Percentiles rank a stretch among this genome's conserved stretches.
These are phyloP conservation scores for Glutinoglossum americanum DNA, from an alignment of 495 filamentous ascomycete genomes.

Conservation along the genomic window DNA sequence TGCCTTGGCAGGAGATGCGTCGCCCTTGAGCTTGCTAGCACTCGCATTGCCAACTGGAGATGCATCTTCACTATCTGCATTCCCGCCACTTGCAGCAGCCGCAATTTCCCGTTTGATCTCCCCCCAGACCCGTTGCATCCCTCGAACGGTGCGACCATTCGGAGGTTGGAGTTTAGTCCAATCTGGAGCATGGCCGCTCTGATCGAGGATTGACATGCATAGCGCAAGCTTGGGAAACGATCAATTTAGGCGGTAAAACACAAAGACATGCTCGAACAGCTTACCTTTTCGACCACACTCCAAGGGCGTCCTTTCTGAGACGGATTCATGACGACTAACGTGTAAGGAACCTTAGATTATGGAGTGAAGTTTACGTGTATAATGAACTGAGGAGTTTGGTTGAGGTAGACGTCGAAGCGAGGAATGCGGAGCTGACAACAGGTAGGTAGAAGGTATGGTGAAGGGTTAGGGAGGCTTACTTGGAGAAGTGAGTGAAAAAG, in stretches of 20 bases:
- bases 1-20: not conserved
- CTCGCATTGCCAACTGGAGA: not conserved
- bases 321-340: not conserved
- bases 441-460: not conserved
- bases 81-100: not conserved
- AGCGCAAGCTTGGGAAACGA: not conserved
- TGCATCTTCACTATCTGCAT: not conserved
- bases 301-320: not conserved
- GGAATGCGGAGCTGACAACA: not conserved
- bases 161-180: not conserved
- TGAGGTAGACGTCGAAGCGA: not conserved
- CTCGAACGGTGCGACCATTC: not conserved
- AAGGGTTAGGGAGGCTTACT: not conserved
- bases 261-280: not conserved
- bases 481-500: not conserved
- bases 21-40: not conserved
- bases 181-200: not conserved
- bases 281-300: not conserved
- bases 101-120: not conserved
- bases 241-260: not conserved
- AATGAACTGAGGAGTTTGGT: not conserved
- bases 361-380: not conserved
- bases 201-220: not conserved
- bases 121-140: not conserved
- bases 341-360: not conserved